Evolutionary conservation across 768 basidiomycete genomes (phyloP).

Genomic region (Phlebiopsis flavidoalba): DNA sequence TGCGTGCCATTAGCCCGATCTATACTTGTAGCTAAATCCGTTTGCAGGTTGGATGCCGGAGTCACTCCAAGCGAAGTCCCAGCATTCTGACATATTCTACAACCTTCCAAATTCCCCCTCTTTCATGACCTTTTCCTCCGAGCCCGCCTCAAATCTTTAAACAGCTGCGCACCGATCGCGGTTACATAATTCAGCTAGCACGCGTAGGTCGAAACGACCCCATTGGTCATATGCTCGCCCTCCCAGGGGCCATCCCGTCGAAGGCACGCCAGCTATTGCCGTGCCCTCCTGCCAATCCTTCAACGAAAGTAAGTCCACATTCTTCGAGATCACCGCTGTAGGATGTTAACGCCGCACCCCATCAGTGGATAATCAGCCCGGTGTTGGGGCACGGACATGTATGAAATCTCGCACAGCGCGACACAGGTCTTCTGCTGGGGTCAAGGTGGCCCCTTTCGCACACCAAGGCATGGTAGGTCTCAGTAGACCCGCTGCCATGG

Average conservation of each 20-base stretch:
- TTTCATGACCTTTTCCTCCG: neutral
- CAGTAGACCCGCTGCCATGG: conserved; percentile 3
- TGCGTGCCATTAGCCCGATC: neutral
- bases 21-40: neutral
- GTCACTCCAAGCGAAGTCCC: neutral
- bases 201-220: neutral
- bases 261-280: conserved; percentile 1
- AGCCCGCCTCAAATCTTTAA: neutral
- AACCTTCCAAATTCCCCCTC: conserved; percentile 5
- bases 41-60: conserved; percentile 6
- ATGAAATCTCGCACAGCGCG: neutral
- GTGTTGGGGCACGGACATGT: conserved; percentile 7
- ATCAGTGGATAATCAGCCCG: conserved; percentile 2
- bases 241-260: neutral
- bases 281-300: neutral
- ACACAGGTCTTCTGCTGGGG: neutral
- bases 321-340: neutral
- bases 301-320: neutral
- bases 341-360: too few species aligned
- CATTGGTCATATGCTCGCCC: neutral
- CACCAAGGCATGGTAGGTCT: neutral
- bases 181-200: neutral
- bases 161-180: too few species aligned
- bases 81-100: conserved; percentile 6
- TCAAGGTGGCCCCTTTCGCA: conserved; percentile 1